Base-by-base conservation (phyloP, 78 protist genomes). In the Dictyostelium firmibasis region DNA sequence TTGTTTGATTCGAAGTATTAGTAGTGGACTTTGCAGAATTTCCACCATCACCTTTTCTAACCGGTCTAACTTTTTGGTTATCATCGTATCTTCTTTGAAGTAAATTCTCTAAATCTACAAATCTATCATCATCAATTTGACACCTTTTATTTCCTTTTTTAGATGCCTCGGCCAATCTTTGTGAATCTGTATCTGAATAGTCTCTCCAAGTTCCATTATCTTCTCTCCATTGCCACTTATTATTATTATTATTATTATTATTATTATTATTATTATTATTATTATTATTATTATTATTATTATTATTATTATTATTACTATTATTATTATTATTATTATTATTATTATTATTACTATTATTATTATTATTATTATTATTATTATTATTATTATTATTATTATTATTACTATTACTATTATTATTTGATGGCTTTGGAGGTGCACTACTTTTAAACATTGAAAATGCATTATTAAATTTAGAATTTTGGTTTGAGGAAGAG, bases 121-220 rank as follows among this genome's bases (percentile, higher is more conserved):
- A 92, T 83, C 96, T 83, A 13, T 92, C 96, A 14, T 92, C 91
- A 44, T 92, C 96, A 33, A 92, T 60, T 47, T 67, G 57, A 7
- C 76, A 62, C 31, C 72, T 67, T 33, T 92, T 92, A 18, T 31
- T 78, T 14, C 74, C 83, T 35, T 84, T 29, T 25, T n/a, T 36
- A n/a, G 9, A 29, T 4, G 76, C 3, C 10, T 82, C 84, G 23
- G 83, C 96, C 1, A 92, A 27, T 43, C 31, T 50, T 18, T n/a
- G 31, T 9, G 29, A 33, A 13, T 53, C 47, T 27, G 29, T 57
- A 41, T 41, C 47, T 8, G 44, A 33, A 44, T 92, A 92, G 3
- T 36, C 70, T 5, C 10, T 57, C 95, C 96, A 92, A n/a, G 47
- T 25, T 35, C 57, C 41, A 31, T 50, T 75, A 27, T 67, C 85